Base-by-base conservation (phyloP, 2,329 filamentous ascomycete genomes). In the Xylariaceae sp. region DNA sequence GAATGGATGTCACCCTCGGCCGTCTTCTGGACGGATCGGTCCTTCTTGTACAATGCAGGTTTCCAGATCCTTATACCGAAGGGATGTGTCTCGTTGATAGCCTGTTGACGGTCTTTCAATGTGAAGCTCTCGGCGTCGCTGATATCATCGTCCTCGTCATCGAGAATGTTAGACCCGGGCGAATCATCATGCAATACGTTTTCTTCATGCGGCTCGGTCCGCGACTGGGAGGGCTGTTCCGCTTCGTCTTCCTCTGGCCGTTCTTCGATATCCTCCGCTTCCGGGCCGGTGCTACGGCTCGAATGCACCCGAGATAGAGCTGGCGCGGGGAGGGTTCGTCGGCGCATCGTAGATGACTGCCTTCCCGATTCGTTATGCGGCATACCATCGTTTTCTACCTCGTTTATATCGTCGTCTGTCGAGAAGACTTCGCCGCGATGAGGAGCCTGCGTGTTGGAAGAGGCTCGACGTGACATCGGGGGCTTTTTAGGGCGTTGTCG, bases 1-100 rank as follows among this genome's bases (percentile, higher is more conserved):
- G 93, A 98, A 77, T 99, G 95, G 56, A 99, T 98, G 73, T 99
- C 95, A 14, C 90, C 93, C 75, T 98, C 93, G 5, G 95, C 95
- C 45, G 88, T 96, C 74, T 96, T 95, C 73, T 98, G 92, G 40
- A 99, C 96, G 1, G 95, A 99, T 54, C 95, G 88, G 67, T 89
- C 88, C 75, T 99, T 99, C 77, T 99, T 99, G 82, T 99, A 99
- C 61, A 99, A 75, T 1, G 95, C 96, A 43, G 95, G 95, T 74
- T 99, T 99, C 95, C 95, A 99, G 61, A 99, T 91, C 72, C 96
- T 88, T 71, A 99, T 98, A 80, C 95, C 95, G 68, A 99, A 99
- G 0, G 95, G 95, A 79, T 99, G 95, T 0, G 95, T 99, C 73
- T 96, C 89, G 76, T 99, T 99, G 80, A 99, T 99, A 63, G 95